Evolutionary conservation across 768 basidiomycete species (phyloP), one percentile per base, ranked within the genome.

Genomic region (Porphyrellus cyaneotinctus): DNA sequence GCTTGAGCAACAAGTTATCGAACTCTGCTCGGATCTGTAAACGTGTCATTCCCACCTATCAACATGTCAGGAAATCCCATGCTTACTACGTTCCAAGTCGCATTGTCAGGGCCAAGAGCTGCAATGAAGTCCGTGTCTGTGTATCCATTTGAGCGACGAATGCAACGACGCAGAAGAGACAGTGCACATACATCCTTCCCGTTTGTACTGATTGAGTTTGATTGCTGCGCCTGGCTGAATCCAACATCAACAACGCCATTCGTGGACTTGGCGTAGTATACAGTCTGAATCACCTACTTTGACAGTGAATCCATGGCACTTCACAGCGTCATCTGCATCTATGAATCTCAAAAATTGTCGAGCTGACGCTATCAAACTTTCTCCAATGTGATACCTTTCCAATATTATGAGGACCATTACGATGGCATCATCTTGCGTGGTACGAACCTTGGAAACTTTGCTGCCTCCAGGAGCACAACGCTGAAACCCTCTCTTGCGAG

Each of bases 351-450:
- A 38, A 32, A 58, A 59, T 18, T 47, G 47, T 2, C 43, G 49
- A 1, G 39, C 49, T 4, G 57, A 58, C 7, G 56, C 31, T 6
- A 59, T 33, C 12, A 58, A 9, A 14, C 49, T 58, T 42, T 59
- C 58, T 24, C 58, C 56, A 3, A 59, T 54, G 49, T 58, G 58
- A 32, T 58, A 59, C 23, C 58, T 54, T 8, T 32, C 11, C 12
- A 13, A 32, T 10, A 13, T 3, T 3, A 14, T 32, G 6, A 32
- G 9, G 31, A 32, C 12, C 9, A 32, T 10, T 13, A 32, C 11
- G 11, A 7, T 14, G 9, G 26, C 6, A 14, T 3, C 31, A 32
- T 32, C 12, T 32, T 10, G n/a, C n/a, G n/a, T 12, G 12, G 31
- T 32, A 49, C 49, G 11, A 26, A 58, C 58, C 58, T 51, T 2